Evolutionary conservation across 768 basidiomycete species (phyloP).

Genomic region (Lentinus tigrinus): DNA sequence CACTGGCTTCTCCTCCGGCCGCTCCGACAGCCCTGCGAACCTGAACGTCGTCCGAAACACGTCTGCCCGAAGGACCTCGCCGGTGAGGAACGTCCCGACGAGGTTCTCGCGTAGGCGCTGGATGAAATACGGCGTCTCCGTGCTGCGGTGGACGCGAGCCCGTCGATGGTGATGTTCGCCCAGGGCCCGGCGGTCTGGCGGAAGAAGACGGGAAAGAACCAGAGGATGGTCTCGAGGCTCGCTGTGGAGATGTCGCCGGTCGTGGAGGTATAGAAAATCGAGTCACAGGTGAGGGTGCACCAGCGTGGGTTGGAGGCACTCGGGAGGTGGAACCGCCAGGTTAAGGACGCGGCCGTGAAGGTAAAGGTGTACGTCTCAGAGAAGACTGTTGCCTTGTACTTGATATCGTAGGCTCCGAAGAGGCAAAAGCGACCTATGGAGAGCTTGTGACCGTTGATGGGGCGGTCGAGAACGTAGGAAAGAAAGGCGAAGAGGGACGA

Average conservation of each 20-base stretch:
- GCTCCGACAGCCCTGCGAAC: slow-evolving; percentile 27
- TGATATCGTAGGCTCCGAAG: slow-evolving; percentile 14
- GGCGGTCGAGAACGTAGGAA: slow-evolving; percentile 16
- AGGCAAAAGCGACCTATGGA: slow-evolving; percentile 15
- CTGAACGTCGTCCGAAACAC: slow-evolving; percentile 35
- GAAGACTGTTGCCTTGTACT: slow-evolving; percentile 19
- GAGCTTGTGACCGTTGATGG: slow-evolving; percentile 15
- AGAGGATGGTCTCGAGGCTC: slow-evolving; percentile 27
- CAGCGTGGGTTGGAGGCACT: slow-evolving; percentile 30
- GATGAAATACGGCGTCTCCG: slow-evolving; percentile 38
- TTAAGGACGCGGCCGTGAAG: slow-evolving; percentile 16
- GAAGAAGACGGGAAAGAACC: slow-evolving; percentile 40
- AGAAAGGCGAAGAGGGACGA: slow-evolving; percentile 3
- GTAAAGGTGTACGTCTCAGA: slow-evolving; percentile 18
- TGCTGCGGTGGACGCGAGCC: slow-evolving; percentile 37
- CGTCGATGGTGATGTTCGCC: slow-evolving; percentile 34
- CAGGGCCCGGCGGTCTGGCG: slow-evolving; percentile 37
- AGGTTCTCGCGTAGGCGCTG: slow-evolving; percentile 36
- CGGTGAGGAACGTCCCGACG: slow-evolving; percentile 37
- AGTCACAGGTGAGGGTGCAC: slow-evolving; percentile 27
- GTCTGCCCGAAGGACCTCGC: slow-evolving; percentile 40
- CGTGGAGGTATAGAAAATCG: slow-evolving; percentile 33
- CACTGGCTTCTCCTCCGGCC: slow-evolving; percentile 2
- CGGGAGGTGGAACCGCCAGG: slow-evolving; percentile 33
- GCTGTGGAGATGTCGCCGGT: slow-evolving; percentile 25